phyloP scores from a whole-genome alignment of 495 filamentous ascomycete genomes.

The Penicillium ucsense region DNA sequence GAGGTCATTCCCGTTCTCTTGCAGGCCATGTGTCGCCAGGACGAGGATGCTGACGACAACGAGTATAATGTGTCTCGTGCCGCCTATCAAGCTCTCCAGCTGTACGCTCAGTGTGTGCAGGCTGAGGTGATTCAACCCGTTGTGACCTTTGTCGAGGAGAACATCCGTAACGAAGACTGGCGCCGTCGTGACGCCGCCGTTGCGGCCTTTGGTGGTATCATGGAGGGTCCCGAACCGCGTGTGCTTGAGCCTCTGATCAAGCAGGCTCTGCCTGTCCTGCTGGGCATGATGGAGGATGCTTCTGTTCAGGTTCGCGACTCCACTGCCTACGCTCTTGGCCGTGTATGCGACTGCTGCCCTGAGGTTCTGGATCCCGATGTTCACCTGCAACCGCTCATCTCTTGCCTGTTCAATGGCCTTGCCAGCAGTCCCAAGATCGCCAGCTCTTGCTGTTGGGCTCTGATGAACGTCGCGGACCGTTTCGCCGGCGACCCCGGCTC shows the following conservation, averaged over 20 bases:
- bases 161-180: conserved; percentile 87
- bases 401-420: conserved; percentile 80
- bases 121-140: conserved; percentile 72
- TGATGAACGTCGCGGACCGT: conserved; percentile 96
- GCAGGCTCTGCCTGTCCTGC: conserved; percentile 80
- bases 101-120: conserved; percentile 86
- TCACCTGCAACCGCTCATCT: conserved; percentile 75
- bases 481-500: conserved; percentile 77
- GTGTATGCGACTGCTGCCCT: conserved; percentile 85
- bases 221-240: conserved; percentile 93
- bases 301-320: conserved; percentile 90
- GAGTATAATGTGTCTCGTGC: conserved; percentile 96
- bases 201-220: conserved; percentile 96
- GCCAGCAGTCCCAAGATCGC: conserved; percentile 94
- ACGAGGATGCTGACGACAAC: conserved; percentile 91
- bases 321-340: conserved; percentile 91
- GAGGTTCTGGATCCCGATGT: conserved; percentile 74
- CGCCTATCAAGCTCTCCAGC: conserved; percentile 90
- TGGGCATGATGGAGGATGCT: conserved; percentile 91
- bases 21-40: conserved; percentile 83
- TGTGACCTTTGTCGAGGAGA: conserved; percentile 78
- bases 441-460: conserved; percentile 93
- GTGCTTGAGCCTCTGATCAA: conserved; percentile 85
- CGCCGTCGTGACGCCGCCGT: conserved; percentile 88
- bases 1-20: conserved; percentile 92